Evolutionary conservation across 2,329 filamentous ascomycete species (phyloP), one percentile per base, ranked within the genome.

Genomic region (Periconia sp.): DNA sequence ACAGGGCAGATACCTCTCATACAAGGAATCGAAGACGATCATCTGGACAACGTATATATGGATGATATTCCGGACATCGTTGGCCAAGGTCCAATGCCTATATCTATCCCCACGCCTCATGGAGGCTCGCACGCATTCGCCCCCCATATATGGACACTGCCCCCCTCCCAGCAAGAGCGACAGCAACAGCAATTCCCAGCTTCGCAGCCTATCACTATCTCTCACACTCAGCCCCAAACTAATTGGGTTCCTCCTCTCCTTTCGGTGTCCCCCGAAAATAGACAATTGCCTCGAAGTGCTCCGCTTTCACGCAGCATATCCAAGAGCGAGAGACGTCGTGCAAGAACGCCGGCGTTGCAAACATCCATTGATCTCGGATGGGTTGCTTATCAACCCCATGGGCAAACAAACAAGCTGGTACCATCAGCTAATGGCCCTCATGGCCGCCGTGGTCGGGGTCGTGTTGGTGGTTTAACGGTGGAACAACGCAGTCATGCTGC

Each of bases 401-500:
- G 56, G n/a, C 52, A 66, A 23, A 69, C 64, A 2, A 64, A 70
- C 19, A 64, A 59, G 7, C 56, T 74, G n/a, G 62, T 71, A 17
- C 66, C 70, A 8, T 65, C 61, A 8, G 56, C 57, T 0, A 66
- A 70, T n/a, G 64, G 68, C 7, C 52, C 56, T 17, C 58, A 57
- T 27, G 64, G 66, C n/a, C 53, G 64, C 41, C 61, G 65, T 6
- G 59, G 62, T 37, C 60, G 67, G 42, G 72, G 72, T 6, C 67
- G 72, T 10, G 71, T 67, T 37, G 69, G 61, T 45, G 62, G 61
- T 2, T 60, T 75, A 31, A 73, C 64, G 8, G 57, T 63, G 1
- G 68, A 69, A 40, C 70, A 73, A 49, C 66, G 71, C 13, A 66
- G 55, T 20, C 59, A 72, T 46, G 72, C 72, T 17, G 71, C 71